These are phyloP conservation scores for Coniosporium apollinis DNA, from an alignment of 495 filamentous ascomycete genomes.

Conservation along the genomic window DNA sequence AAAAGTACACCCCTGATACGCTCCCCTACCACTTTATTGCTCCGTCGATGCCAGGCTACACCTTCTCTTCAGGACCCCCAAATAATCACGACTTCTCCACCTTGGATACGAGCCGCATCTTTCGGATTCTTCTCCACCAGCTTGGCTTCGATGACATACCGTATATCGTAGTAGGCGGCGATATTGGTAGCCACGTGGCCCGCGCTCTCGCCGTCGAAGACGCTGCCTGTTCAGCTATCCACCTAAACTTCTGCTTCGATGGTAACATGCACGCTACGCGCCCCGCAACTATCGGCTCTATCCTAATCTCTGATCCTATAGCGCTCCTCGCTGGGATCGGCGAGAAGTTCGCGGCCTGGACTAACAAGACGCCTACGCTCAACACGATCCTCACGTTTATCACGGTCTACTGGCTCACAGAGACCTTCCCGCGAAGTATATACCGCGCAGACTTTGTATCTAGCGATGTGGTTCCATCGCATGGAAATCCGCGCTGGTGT, in stretches of 20 bases:
- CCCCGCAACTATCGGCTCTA: conserved; percentile 42
- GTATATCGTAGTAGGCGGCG: conserved; percentile 53
- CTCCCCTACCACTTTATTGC: conserved; percentile 51
- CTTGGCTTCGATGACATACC: conserved; percentile 37
- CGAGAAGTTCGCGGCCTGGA: conserved; percentile 52
- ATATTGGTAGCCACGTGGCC: conserved; percentile 40
- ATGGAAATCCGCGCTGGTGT: conserved; percentile 21
- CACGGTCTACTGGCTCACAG: conserved; percentile 49
- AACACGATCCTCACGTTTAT: conserved; percentile 40
- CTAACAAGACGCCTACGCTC: conserved; percentile 32
- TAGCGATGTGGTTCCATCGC: conserved; percentile 10
- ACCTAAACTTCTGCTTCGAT: conserved; percentile 27
- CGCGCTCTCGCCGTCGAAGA: conserved; percentile 26
- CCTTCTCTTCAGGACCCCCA: conserved; percentile 37
- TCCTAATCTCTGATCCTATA: conserved; percentile 38
- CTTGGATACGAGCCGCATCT: conserved; percentile 27
- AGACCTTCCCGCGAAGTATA: conserved; percentile 37
- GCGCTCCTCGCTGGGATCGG: conserved; percentile 48
- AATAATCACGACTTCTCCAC: conserved; percentile 31
- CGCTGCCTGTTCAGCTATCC: conserved; percentile 26
- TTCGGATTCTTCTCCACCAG: conserved; percentile 41
- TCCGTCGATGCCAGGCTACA: conserved; percentile 46
- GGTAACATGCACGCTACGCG: conserved; percentile 39
- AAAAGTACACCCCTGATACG: conserved; percentile 35
- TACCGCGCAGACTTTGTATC: conserved; percentile 27